Conservation (phyloP, 2,329 filamentous ascomycete genomes). For the Thelonectria olida region DNA sequence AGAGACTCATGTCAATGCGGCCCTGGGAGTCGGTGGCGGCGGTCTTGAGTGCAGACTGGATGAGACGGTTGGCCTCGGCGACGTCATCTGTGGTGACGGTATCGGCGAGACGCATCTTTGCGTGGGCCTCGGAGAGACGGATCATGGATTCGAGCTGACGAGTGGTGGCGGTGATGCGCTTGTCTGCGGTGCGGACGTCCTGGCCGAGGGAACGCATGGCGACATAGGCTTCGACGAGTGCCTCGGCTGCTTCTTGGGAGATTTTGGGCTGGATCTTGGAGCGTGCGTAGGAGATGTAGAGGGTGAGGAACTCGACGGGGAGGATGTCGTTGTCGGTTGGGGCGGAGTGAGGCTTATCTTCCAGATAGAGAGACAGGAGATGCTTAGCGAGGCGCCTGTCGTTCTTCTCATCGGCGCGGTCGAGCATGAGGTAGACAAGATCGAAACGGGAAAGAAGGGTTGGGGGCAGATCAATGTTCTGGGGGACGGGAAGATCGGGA, state of each 20-base stretch:
- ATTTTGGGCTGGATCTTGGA: slow-evolving; percentile 85
- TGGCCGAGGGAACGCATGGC: slow-evolving; percentile 94
- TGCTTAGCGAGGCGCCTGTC: slow-evolving; percentile 92
- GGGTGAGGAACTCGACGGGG: slow-evolving; percentile 93
- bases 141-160: slow-evolving; percentile 99
- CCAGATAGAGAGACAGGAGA: slow-evolving; percentile 94
- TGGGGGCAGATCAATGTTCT: slow-evolving; percentile 97
- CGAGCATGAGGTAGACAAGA: slow-evolving; percentile 94
- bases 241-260: slow-evolving; percentile 80
- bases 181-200: slow-evolving; percentile 86
- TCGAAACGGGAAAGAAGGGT: slow-evolving; percentile 96
- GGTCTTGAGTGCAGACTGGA: slow-evolving; percentile 94
- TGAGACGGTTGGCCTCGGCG: slow-evolving; percentile 88
- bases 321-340: slow-evolving; percentile 78
- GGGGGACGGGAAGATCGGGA: slow-evolving; percentile 91
- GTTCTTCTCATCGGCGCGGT: slow-evolving; percentile 88
- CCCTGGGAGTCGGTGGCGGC: slow-evolving; percentile 94
- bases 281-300: slow-evolving; percentile 97
- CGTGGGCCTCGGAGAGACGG: slow-evolving; percentile 92
- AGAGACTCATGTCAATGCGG: slow-evolving; percentile 93
- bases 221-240: slow-evolving; percentile 88
- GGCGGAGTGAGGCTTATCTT: slow-evolving; percentile 91
- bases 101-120: slow-evolving; percentile 89
- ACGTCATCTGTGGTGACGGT: slow-evolving; percentile 86
- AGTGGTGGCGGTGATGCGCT: slow-evolving; percentile 97